Conservation (phyloP, 148 eudicot species). For the Vaccinium darrowii region DNA sequence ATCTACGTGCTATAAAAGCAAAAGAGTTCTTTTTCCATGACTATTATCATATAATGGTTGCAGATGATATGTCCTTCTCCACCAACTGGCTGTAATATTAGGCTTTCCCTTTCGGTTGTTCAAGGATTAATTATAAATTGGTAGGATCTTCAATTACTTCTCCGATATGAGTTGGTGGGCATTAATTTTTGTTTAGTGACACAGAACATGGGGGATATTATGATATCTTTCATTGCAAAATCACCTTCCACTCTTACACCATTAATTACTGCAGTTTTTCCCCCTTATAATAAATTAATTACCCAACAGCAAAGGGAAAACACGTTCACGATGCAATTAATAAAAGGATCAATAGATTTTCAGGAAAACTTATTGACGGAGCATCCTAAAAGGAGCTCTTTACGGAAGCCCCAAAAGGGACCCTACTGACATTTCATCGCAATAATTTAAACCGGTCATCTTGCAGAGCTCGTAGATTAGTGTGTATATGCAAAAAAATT, state of each 20-base stretch:
- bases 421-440: too few species aligned
- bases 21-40: not conserved
- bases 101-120: not conserved
- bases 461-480: too few species aligned
- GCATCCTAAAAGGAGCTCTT: too few species aligned
- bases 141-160: not conserved
- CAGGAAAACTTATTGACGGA: too few species aligned
- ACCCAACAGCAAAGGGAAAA: not conserved
- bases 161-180: not conserved
- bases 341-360: not conserved
- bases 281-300: not conserved
- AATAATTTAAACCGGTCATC: too few species aligned
- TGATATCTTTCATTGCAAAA: not conserved
- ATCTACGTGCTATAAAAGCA: not conserved
- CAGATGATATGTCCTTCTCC: conserved; percentile 6
- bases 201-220: not conserved
- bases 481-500: too few species aligned
- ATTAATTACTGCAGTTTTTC: not conserved
- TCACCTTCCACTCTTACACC: not conserved
- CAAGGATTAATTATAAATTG: not conserved
- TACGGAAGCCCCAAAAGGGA: too few species aligned
- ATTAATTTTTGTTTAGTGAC: not conserved
- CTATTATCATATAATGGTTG: not conserved
- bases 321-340: not conserved
- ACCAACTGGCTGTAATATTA: not conserved